Evolutionary conservation across 2,329 filamentous ascomycete species (phyloP), one percentile per base, ranked within the genome.

Genomic region (Arthrinium phaeospermum): DNA sequence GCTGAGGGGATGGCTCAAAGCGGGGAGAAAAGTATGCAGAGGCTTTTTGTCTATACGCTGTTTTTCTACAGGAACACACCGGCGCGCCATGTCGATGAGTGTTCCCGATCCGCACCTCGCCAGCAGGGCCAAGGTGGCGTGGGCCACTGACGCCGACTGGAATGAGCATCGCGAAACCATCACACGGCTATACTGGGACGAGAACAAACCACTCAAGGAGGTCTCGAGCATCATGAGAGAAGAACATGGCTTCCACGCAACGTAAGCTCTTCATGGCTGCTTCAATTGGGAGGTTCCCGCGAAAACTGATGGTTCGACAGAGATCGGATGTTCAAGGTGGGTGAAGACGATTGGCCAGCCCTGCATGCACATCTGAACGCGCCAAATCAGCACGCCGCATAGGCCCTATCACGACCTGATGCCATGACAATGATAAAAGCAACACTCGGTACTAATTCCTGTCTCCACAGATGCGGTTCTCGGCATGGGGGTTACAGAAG

Each of bases 401-500:
- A 27, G 10, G n/a, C 49, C 49, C n/a, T 51, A 13, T 14, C n/a
- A 13, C 49, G 24, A n/a, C 4, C 49, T 14, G 4, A n/a, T 49
- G 46, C 49, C 3, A 14, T 27, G 3, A 51, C 1, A 4, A 27
- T 0, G 10, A 27, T 30, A 10, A 27, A 16, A 16, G 27, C 14
- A 19, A 19, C 14, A 61, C 1, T 34, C 14, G 6, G n/a, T 19
- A 13, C 67, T 69, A 13, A 46, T 19, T 10, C 10, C 37, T 10
- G 10, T 44, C 19, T 49, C 27, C 19, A 47, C 37, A 71, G 57
- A 70, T 57, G 41, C 70, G 71, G 22, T 73, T 74, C 68, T 71
- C 71, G 16, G 41, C 49, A 45, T 74, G 73, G 73, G 73, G 73
- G 3, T 19, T 80, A 72, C 74, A 75, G 71, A 76, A 78, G 64